Conservation (phyloP, 768 basidiomycete species). For the Mycena alexandri region DNA sequence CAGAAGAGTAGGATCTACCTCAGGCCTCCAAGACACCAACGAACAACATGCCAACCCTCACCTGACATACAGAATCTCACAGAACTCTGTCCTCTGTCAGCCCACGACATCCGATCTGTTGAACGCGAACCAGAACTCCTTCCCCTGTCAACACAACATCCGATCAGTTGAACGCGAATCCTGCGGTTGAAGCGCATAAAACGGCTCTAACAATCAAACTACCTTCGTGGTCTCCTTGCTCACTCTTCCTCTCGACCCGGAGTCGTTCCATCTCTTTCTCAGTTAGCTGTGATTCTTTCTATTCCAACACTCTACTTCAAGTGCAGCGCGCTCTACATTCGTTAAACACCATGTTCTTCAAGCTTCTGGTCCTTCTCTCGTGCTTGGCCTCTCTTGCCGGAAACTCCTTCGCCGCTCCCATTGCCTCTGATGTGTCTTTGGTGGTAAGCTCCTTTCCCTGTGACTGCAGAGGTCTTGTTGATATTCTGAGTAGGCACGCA, state of each 20-base stretch:
- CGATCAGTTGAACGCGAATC: too few species aligned
- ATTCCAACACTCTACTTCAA: conserved; percentile 3
- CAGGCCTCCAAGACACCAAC: too few species aligned
- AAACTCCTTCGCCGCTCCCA: not conserved
- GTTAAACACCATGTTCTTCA: conserved; percentile 1
- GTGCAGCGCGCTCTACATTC: conserved; percentile 4
- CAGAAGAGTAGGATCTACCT: too few species aligned
- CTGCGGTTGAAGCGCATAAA: too few species aligned
- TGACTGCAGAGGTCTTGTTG: not conserved
- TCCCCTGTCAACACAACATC: too few species aligned
- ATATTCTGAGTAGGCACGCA: conserved; percentile 13
- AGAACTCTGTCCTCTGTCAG: too few species aligned
- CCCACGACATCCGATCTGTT: too few species aligned
- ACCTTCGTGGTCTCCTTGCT: not conserved
- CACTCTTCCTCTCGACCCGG: conserved; percentile 9
- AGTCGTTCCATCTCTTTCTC: not conserved
- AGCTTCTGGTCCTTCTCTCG: not conserved
- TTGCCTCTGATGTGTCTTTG: not conserved
- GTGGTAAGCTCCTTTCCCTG: conserved; percentile 2
- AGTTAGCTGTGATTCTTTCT: not conserved
- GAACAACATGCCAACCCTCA: too few species aligned
- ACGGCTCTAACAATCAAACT: too few species aligned
- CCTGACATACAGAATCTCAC: too few species aligned
- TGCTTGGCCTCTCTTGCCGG: not conserved
- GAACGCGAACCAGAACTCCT: too few species aligned